Percentiles rank a stretch among this genome's conserved stretches.
Evolutionary conservation across 345 rosid genomes (phyloP).

Genomic region (Firmiana major): DNA sequence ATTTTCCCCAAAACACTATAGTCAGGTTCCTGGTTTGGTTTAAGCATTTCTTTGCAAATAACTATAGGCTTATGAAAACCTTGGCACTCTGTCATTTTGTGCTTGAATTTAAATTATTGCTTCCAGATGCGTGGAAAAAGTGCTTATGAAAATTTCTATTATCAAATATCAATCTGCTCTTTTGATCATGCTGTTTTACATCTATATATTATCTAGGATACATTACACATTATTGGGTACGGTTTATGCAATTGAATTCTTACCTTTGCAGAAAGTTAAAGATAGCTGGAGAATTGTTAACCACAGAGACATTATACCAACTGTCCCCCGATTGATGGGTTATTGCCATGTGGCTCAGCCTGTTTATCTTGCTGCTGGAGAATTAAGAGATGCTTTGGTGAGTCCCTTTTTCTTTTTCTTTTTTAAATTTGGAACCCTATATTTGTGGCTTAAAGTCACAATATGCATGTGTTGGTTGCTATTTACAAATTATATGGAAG

Average conservation of each 20-base stretch:
- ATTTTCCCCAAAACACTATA: neutral
- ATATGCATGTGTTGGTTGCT: neutral
- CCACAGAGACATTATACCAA: constrained; percentile 96
- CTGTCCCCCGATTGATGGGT: constrained; percentile 94
- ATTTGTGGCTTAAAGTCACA: neutral
- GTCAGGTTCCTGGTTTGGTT: neutral
- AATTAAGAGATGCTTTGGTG: constrained; percentile 56
- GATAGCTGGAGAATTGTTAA: constrained; percentile 97
- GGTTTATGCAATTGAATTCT: constrained; percentile 8
- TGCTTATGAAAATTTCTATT: neutral
- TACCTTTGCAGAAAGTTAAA: constrained; percentile 65
- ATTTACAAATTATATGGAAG: neutral
- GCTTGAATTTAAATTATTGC: constrained; percentile 4
- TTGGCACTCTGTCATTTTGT: neutral
- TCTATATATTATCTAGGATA: neutral
- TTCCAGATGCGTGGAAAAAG: neutral
- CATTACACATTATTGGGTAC: neutral
- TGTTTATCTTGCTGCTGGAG: constrained; percentile 75
- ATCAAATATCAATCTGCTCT: neutral
- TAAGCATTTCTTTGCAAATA: neutral
- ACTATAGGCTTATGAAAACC: neutral
- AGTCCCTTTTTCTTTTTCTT: constrained; percentile 13
- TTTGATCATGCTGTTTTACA: neutral
- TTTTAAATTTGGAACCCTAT: neutral
- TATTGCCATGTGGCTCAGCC: constrained; percentile 97